Conservation (phyloP, 164 flowering plant species). For the Stephania cephalantha region DNA sequence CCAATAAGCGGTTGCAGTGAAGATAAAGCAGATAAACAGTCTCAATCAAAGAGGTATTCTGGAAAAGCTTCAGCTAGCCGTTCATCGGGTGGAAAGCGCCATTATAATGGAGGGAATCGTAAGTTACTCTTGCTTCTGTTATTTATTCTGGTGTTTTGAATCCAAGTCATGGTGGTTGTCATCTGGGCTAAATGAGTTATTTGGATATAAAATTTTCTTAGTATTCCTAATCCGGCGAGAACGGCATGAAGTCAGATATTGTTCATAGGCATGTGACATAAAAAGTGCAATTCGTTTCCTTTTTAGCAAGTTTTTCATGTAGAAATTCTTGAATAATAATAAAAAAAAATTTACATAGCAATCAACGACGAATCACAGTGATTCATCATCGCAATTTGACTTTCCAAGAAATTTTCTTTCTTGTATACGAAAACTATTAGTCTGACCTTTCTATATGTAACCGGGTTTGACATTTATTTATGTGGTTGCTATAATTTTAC, state of each 20-base stretch:
- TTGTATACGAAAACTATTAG: background rate
- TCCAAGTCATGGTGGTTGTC: background rate
- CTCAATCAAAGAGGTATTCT: conserved; percentile 29
- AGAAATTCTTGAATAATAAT: too few species aligned
- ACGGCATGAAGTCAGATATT: background rate
- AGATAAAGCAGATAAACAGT: conserved; percentile 25
- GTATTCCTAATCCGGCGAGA: background rate
- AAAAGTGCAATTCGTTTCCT: background rate
- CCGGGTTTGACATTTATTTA: background rate
- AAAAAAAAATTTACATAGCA: too few species aligned
- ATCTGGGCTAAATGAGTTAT: background rate
- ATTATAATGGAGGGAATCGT: conserved; percentile 24
- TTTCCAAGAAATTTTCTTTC: background rate
- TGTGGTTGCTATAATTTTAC: background rate
- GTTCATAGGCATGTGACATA: background rate
- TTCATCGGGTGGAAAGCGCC: conserved; percentile 25
- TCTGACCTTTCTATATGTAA: background rate
- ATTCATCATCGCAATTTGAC: background rate
- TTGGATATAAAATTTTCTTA: background rate
- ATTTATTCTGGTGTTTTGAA: background rate
- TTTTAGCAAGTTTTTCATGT: background rate
- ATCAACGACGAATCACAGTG: background rate
- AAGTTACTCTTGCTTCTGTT: conserved; percentile 19
- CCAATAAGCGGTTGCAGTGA: conserved; percentile 12
- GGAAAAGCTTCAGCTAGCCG: conserved; percentile 15